These are phyloP conservation scores for Penicillium hesseltinei DNA, from an alignment of 2,329 filamentous ascomycete genomes.

Conservation along the genomic window DNA sequence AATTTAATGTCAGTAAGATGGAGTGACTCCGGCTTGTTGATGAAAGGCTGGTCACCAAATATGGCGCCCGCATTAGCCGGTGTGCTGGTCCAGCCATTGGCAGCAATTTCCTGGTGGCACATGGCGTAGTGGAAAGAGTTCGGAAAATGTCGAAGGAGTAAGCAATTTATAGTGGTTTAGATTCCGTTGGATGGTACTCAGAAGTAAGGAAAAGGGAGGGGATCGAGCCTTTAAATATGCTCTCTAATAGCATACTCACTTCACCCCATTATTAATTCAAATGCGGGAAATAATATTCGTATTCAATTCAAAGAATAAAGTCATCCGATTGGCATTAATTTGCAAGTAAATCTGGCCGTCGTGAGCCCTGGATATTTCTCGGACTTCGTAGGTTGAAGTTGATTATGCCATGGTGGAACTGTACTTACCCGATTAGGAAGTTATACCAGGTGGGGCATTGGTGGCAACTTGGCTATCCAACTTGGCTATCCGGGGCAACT, in stretches of 20 bases:
- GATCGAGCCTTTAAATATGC: neutral
- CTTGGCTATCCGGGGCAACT: neutral
- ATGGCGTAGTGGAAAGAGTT: slow-evolving; percentile 1
- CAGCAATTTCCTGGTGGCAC: slow-evolving; percentile 17
- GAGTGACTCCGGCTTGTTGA: slow-evolving; percentile 4
- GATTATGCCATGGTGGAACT: neutral
- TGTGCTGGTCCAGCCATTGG: slow-evolving; percentile 24
- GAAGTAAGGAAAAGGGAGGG: neutral
- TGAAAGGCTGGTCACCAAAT: slow-evolving; percentile 18
- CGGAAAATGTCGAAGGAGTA: neutral
- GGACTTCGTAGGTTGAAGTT: neutral
- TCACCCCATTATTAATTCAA: neutral
- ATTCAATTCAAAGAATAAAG: neutral
- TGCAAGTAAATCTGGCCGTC: neutral
- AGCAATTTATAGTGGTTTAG: no score
- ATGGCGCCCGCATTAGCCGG: slow-evolving; percentile 21
- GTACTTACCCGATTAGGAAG: neutral
- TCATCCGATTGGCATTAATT: neutral
- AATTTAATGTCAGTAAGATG: no score
- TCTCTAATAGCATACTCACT: neutral
- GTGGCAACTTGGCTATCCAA: neutral
- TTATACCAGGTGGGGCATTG: neutral
- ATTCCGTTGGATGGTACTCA: no score
- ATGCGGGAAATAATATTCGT: neutral
- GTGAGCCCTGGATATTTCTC: neutral